Conservation (phyloP, 1,284 basidiomycete genomes). For the Trametes sp. region DNA sequence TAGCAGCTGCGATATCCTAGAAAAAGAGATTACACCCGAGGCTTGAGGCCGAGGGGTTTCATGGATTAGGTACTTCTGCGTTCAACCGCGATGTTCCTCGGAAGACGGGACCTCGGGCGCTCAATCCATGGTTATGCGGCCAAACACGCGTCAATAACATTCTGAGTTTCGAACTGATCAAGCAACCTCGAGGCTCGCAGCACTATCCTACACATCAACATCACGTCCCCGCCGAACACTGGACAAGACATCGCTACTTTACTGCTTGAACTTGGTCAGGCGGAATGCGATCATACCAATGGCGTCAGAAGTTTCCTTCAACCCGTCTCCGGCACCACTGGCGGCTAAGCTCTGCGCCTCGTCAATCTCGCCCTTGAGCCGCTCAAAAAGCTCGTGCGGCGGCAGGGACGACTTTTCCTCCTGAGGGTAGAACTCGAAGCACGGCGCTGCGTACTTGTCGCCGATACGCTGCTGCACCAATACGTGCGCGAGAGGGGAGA, state of each 20-base stretch:
- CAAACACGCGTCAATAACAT: no score
- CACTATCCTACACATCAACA: background rate
- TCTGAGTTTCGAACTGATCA: no score
- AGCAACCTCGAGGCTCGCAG: no score
- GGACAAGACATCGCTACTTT: no score
- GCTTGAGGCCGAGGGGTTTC: no score
- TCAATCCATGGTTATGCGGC: no score
- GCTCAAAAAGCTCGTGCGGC: background rate
- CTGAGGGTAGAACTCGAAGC: slow-evolving; percentile 24
- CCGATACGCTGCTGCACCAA: slow-evolving; percentile 26
- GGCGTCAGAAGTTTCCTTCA: background rate
- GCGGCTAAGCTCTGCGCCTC: background rate
- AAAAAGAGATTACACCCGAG: no score
- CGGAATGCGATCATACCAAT: slow-evolving; percentile 12
- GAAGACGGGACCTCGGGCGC: no score
- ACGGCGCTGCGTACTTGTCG: slow-evolving; percentile 17
- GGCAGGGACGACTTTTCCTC: background rate
- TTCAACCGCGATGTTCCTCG: no score
- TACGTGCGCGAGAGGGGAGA: slow-evolving; percentile 20
- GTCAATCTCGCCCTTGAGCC: slow-evolving; percentile 2
- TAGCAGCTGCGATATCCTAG: no score
- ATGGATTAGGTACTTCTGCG: no score
- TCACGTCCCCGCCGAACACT: background rate
- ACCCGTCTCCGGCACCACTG: no score
- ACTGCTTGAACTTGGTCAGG: slow-evolving; percentile 1